phyloP scores from a whole-genome alignment of 371 early-diverging fungal genomes.

The Amoeboaphelidium occidentale region DNA sequence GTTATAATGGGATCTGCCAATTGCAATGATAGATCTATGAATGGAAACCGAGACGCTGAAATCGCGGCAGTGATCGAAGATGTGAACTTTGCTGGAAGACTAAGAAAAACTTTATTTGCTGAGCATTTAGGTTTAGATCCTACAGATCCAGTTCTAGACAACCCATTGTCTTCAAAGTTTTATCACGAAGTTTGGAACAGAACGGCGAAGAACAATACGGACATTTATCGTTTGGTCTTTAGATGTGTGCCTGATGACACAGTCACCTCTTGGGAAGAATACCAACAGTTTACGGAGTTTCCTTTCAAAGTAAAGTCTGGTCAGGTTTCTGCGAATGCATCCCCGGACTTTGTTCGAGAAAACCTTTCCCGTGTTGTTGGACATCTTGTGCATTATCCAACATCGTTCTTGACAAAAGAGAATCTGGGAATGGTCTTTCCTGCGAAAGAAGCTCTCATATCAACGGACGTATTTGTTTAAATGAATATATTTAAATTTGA shows the following conservation, averaged over 20 bases:
- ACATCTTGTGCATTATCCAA: not conserved
- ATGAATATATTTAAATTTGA: too few species aligned
- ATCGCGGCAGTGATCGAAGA: conserved; percentile 64
- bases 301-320: not conserved
- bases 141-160: conserved; percentile 19
- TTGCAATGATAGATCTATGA: conserved; percentile 65
- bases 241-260: conserved; percentile 61
- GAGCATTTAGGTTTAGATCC: conserved; percentile 46
- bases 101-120: conserved; percentile 51
- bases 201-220: conserved; percentile 37
- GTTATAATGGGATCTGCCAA: conserved; percentile 63
- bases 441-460: not conserved
- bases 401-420: not conserved
- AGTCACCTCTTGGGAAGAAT: conserved; percentile 36
- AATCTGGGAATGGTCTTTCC: not conserved
- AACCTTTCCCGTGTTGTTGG: not conserved
- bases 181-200: conserved; percentile 32
- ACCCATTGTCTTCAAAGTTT: conserved; percentile 40
- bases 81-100: conserved; percentile 38
- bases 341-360: not conserved
- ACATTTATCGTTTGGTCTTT: conserved; percentile 49
- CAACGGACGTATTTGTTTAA: not conserved
- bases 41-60: conserved; percentile 76
- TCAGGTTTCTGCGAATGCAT: not conserved
- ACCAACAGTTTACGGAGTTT: conserved; percentile 19